Base-by-base conservation (phyloP, 495 filamentous ascomycete species). In the Beverwykella pulmonaria region DNA sequence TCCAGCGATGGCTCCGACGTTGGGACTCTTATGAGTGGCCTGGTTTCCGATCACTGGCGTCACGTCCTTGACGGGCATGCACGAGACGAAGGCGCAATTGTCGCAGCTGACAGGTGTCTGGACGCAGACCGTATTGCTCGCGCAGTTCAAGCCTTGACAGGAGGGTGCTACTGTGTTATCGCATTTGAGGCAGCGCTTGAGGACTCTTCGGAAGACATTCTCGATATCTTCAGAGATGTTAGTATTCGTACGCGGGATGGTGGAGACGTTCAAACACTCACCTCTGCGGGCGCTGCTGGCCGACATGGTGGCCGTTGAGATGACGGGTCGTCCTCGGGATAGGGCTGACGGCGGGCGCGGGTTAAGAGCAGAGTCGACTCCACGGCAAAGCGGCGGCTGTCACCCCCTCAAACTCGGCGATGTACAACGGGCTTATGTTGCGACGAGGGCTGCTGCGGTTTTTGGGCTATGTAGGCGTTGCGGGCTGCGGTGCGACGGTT, bases 1-100 rank as follows among this genome's bases (percentile, higher is more conserved):
- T 71, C 91, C 91, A 19, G 90, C 89, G 67, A 97, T 94, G 29
- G 92, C 89, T 39, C 91, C 90, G 1, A 88, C 82, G 62, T 91
- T 89, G 20, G 87, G 84, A 2, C 85, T 82, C 14, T 78, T 71
- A 47, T 70, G 76, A 19, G 46, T 29, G 23, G 69, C 59, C 54
- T 49, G 36, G 47, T 70, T 29, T 15, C 61, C 19, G 23, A 22
- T 27, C 19, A 65, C 59, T 14, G 69, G 69, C 26, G 68, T 61
- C 36, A 72, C 65, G 23, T 19, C 71, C 67, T 8, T 75, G 32
- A 12, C 32, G 67, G 61, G 81, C 83, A 86, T 76, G 76, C 91
- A 94, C 29, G 78, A 73, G 2, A 84, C 87, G 41, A 79, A 81
- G 0, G 87, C 81, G 70, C 89, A 92, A 41, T 63, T 36, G 27